Percentiles rank a stretch among this genome's conserved stretches.
Evolutionary conservation across 1,139 yeast species (phyloP).

Genomic region (Taphrina flavorubra): DNA sequence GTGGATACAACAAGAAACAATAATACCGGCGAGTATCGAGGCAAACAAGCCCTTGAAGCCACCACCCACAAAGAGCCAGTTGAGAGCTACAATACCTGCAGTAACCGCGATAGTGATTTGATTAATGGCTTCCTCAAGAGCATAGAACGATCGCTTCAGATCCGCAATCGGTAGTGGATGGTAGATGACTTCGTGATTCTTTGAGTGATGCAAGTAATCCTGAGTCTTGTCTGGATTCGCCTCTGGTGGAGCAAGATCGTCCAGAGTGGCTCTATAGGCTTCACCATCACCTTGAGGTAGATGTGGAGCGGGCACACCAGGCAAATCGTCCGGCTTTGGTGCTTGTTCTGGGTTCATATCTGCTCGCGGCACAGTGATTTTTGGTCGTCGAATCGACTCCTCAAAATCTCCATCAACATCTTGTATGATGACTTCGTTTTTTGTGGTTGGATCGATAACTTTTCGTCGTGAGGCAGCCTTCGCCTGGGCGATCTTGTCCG

Average conservation of each 20-base stretch:
- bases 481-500: slow-evolving; percentile 18
- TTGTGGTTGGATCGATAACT: slow-evolving; percentile 40
- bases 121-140: slow-evolving; percentile 32
- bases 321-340: slow-evolving; percentile 29
- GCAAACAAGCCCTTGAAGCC: slow-evolving; percentile 36
- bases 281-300: slow-evolving; percentile 38
- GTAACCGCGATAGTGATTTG: slow-evolving; percentile 28
- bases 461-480: slow-evolving; percentile 34
- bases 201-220: slow-evolving; percentile 35
- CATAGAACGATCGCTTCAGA: slow-evolving; percentile 31
- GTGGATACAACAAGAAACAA: slow-evolving; percentile 36
- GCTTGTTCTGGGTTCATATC: slow-evolving; percentile 28
- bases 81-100: slow-evolving; percentile 22
- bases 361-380: slow-evolving; percentile 35
- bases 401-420: slow-evolving; percentile 40
- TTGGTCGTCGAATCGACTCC: slow-evolving; percentile 32
- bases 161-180: slow-evolving; percentile 41
- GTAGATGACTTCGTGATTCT: slow-evolving; percentile 39
- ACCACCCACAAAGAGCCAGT: slow-evolving; percentile 36
- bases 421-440: slow-evolving; percentile 37
- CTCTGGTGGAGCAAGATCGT: slow-evolving; percentile 43
- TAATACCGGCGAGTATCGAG: slow-evolving; percentile 35
- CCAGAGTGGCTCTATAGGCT: slow-evolving; percentile 36
- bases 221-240: slow-evolving; percentile 40
- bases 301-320: slow-evolving; percentile 39